Conservation (phyloP, 805 yeast species). For the Ogataea methanolica region DNA sequence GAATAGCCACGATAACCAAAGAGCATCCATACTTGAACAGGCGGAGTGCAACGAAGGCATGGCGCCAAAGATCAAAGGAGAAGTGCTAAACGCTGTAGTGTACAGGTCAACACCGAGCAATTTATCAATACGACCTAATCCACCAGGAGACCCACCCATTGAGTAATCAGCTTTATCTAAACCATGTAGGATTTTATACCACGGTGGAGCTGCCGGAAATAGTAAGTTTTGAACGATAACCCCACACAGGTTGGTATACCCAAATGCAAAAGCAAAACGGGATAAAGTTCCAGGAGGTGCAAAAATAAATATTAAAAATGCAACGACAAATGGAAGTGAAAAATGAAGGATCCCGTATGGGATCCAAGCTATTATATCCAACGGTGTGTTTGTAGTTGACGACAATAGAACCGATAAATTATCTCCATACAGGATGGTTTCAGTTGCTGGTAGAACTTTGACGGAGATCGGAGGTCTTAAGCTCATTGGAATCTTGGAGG, state of each 20-base stretch:
- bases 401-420: conserved; percentile 83
- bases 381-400: conserved; percentile 55
- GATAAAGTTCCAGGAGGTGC: conserved; percentile 88
- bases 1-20: conserved; percentile 78
- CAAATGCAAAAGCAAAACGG: conserved; percentile 88
- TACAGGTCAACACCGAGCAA: conserved; percentile 78
- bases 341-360: conserved; percentile 93
- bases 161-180: conserved; percentile 84
- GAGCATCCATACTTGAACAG: conserved; percentile 88
- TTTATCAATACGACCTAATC: conserved; percentile 80
- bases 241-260: conserved; percentile 87
- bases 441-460: conserved; percentile 87
- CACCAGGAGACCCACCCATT: conserved; percentile 95
- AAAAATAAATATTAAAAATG: conserved; percentile 71
- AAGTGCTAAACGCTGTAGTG: conserved; percentile 72
- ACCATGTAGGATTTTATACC: conserved; percentile 87
- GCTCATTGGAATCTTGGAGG: conserved; percentile 65
- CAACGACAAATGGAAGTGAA: conserved; percentile 84
- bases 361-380: conserved; percentile 87
- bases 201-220: conserved; percentile 96
- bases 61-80: conserved; percentile 88
- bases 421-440: conserved; percentile 90
- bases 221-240: conserved; percentile 68
- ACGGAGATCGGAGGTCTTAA: conserved; percentile 87
- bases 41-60: conserved; percentile 85